phyloP scores from a whole-genome alignment of 2,329 filamentous ascomycete species.

The Fusarium oligoseptatum region DNA sequence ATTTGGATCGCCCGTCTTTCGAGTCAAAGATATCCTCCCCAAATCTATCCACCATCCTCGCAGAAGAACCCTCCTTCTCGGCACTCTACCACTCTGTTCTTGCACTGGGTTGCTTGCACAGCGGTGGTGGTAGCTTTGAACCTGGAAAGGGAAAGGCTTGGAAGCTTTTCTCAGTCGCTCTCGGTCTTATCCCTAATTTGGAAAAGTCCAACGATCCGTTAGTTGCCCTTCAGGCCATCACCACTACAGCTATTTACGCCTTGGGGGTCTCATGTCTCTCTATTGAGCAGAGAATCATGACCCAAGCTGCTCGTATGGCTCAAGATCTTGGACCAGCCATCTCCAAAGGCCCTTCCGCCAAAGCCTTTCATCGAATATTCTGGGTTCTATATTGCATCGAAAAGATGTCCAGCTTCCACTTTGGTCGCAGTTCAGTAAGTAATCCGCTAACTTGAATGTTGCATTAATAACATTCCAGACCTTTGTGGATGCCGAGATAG shows the following conservation, averaged over 20 bases:
- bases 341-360: conserved; percentile 11
- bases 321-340: conserved; percentile 29
- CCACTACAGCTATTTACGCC: conserved; percentile 24
- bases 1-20: conserved; percentile 25
- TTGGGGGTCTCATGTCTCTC: conserved; percentile 30
- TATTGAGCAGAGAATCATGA: conserved; percentile 36
- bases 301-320: conserved; percentile 31
- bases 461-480: conserved; percentile 7
- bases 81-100: conserved; percentile 37
- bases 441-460: not conserved
- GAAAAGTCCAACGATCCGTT: conserved; percentile 19
- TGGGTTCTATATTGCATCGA: conserved; percentile 39
- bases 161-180: conserved; percentile 35
- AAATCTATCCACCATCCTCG: conserved; percentile 1
- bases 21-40: conserved; percentile 11
- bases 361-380: conserved; percentile 29
- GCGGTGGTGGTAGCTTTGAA: conserved; percentile 36
- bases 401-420: conserved; percentile 42
- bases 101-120: conserved; percentile 35
- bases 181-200: conserved; percentile 21
- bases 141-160: conserved; percentile 39
- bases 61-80: conserved; percentile 28
- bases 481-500: conserved; percentile 32
- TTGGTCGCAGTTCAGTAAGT: conserved; percentile 37
- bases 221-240: conserved; percentile 35